These are phyloP conservation scores for Aspergillus spinulosporus DNA, from an alignment of 2,329 filamentous ascomycete species.

Conservation along the genomic window DNA sequence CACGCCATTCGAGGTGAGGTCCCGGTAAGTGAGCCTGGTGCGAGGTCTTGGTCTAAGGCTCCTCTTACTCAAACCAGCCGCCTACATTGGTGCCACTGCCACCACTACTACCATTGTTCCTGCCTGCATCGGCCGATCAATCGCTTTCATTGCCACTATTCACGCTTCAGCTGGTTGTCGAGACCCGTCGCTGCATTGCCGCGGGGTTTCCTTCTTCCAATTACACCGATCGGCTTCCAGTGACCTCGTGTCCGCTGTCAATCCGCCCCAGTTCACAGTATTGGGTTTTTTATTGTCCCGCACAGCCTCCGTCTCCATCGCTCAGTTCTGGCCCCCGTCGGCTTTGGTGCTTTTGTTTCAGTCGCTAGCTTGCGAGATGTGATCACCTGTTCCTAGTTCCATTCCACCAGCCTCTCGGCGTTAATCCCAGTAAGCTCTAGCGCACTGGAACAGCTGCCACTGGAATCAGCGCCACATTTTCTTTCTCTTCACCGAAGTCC, in stretches of 20 bases:
- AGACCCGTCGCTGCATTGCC: not conserved
- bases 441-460: not conserved
- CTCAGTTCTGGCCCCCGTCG: constrained; percentile 4
- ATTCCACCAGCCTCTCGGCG: not conserved
- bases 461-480: constrained; percentile 3
- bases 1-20: not conserved
- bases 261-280: not conserved
- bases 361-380: not conserved
- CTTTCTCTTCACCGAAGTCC: not conserved
- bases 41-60: not conserved
- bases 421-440: not conserved
- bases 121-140: constrained; percentile 1
- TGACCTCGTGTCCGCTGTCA: not conserved
- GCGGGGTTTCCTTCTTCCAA: not conserved
- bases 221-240: not conserved
- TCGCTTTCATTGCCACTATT: not conserved
- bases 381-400: not conserved
- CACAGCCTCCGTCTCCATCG: constrained; percentile 1
- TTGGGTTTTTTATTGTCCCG: not conserved
- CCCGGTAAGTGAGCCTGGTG: too few relatives aligned
- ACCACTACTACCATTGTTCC: not conserved
- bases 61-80: constrained; percentile 23
- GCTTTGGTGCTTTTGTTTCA: not conserved
- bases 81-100: constrained; percentile 25
- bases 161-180: too few relatives aligned